Evolutionary conservation across 116 monocot species (phyloP), one percentile per base, ranked within the genome.

Genomic region (Dioscorea cayenensis): DNA sequence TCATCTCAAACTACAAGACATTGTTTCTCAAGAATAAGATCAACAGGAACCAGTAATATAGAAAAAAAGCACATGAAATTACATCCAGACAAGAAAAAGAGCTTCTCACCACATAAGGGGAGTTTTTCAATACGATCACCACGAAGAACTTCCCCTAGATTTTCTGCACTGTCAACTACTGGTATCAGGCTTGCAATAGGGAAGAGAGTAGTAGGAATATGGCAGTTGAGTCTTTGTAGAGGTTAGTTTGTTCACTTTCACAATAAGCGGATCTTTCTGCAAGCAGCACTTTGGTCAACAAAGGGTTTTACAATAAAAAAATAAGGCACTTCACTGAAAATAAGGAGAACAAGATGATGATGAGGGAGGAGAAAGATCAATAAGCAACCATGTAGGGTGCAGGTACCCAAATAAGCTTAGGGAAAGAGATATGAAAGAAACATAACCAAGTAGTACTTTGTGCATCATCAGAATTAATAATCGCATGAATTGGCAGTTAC

Each of bases 61-160:
- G 4, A 7, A n/a, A 60, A 36, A 65, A 52, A 17, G 51, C 49
- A 13, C n/a, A n/a, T n/a, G 22, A 22, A 36, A 23, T 69, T 27
- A 69, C 28, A 11, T 55, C 13, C 28, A 58, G 2, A 60, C 1
- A 68, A 50, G 49, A 16, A n/a, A n/a, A 55, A 16, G 55, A 55
- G 16, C 55, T 55, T 55, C 55, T 55, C n/a, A 94, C 90, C 80
- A 77, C 77, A 43, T 90, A 94, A 19, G 94, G 88, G 68, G 94
- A 94, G 75, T 94, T 94, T n/a, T 78, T 94, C 88, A 60, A 90
- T 94, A 27, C 86, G 78, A 72, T 94, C 94, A 60, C 90, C 94
- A 28, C 86, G 90, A 60, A 94, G 85, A 72, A 94, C 90, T 85
- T 94, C 94, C 6, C 94, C 94, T 28, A 94, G 94, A 76, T 94